phyloP scores from a whole-genome alignment of 768 basidiomycete species.

The Suillus bovinus region DNA sequence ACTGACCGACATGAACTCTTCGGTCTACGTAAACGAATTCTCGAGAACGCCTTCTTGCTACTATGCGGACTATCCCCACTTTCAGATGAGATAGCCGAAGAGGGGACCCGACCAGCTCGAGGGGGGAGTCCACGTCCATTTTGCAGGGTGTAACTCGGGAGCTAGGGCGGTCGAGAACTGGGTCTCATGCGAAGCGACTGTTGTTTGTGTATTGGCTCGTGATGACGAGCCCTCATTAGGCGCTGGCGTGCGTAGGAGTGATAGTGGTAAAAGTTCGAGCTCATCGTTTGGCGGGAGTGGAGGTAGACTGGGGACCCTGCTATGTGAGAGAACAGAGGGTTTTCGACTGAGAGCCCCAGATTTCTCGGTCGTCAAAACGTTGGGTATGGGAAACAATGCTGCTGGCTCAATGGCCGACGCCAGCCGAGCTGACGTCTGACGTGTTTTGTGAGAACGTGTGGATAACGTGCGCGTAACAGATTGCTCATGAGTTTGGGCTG shows the following conservation, averaged over 20 bases:
- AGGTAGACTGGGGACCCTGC: too few relatives aligned
- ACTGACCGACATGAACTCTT: conserved; percentile 6
- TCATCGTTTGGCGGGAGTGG: too few relatives aligned
- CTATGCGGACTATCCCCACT: background rate
- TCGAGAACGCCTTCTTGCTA: background rate
- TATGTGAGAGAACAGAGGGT: background rate
- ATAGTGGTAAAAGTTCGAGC: background rate
- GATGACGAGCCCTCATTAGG: background rate
- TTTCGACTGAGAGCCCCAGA: background rate
- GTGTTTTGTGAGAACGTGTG: background rate
- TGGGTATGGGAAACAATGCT: conserved; percentile 1
- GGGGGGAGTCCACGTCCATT: conserved; percentile 25
- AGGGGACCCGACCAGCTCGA: conserved; percentile 25
- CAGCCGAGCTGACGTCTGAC: background rate
- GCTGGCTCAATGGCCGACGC: background rate
- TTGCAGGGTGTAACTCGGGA: background rate
- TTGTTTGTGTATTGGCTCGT: background rate
- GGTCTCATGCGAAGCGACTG: background rate
- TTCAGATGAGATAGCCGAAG: conserved; percentile 7
- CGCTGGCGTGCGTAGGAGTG: background rate
- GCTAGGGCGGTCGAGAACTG: background rate
- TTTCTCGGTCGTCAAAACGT: background rate
- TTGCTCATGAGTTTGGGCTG: background rate
- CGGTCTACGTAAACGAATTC: conserved; percentile 5
- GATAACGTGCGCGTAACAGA: background rate